Evolutionary conservation across 2,329 filamentous ascomycete species (phyloP).

Genomic region (Penicillium fuscoglaucum): DNA sequence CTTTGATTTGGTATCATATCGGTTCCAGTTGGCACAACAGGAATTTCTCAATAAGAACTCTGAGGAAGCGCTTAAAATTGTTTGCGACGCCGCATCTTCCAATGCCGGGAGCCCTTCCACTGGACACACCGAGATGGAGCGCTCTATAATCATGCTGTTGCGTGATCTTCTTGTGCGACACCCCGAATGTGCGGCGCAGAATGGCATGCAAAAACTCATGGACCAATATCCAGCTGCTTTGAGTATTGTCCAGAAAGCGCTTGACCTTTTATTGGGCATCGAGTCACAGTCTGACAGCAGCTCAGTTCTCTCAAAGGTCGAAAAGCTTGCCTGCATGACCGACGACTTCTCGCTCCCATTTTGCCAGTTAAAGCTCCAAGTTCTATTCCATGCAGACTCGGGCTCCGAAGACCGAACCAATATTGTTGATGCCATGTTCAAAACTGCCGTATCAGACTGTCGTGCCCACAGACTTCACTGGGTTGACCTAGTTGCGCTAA

Average conservation of each 20-base stretch:
- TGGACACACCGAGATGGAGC: constrained; percentile 21
- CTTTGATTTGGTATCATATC: constrained; percentile 43
- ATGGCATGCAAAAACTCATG: constrained; percentile 33
- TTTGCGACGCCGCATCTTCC: constrained; percentile 33
- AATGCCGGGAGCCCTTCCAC: constrained; percentile 7
- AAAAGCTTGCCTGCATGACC: constrained; percentile 38
- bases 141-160: constrained; percentile 32
- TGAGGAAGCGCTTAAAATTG: constrained; percentile 35
- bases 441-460: constrained; percentile 39
- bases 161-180: constrained; percentile 38
- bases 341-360: constrained; percentile 47
- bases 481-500: constrained; percentile 42
- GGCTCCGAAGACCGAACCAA: constrained; percentile 30
- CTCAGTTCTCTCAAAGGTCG: constrained; percentile 32
- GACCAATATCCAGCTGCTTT: constrained; percentile 30
- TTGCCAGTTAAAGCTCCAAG: constrained; percentile 44
- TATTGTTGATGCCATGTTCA: constrained; percentile 44
- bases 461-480: constrained; percentile 38
- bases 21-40: constrained; percentile 42
- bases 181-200: constrained; percentile 29
- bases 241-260: constrained; percentile 31
- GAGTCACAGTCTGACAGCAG: constrained; percentile 20
- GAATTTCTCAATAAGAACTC: constrained; percentile 41
- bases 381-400: constrained; percentile 38
- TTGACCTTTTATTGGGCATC: constrained; percentile 37